Evolutionary conservation across 2,329 filamentous ascomycete genomes (phyloP), one percentile per base, ranked within the genome.

Genomic region (Tolypocladium amazonense): DNA sequence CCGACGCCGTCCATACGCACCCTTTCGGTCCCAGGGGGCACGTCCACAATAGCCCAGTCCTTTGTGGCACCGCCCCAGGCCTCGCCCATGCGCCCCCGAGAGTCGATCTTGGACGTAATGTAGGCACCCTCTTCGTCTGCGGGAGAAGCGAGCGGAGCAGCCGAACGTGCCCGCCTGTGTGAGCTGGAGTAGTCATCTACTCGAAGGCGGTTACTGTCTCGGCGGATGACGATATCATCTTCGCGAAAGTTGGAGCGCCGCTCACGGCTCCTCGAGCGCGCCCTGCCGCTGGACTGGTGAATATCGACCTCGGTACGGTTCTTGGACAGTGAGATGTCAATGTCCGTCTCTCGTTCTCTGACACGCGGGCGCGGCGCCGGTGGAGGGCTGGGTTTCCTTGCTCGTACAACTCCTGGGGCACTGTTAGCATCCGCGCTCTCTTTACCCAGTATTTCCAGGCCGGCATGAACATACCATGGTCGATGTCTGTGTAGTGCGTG

Each of bases 401-500:
- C 72, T 57, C 66, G 70, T 41, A 82, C 70, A 47, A 81, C 71
- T 45, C 81, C 81, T 84, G 60, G 35, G 30, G 38, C 20, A 11
- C 14, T 37, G 30, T 54, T 8, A 54, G 50, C 50, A n/a, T 30
- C 11, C 4, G 20, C 7, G 3, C 20, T 23, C 30, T 3, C 33
- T 23, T 14, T 37, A 20, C 50, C 30, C 30, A 7, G 30, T 15
- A 5, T 4, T 23, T 37, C 20, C 50, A 23, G 23, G 50, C 9
- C 5, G 30, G 30, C 30, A 5, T 54, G 11, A 37, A 37, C 50
- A 4, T 78, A 90, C 89, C 92, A 74, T 96, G 90, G 69, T 96
- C 89, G 66, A 95, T 88, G 69, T 93, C 89, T 60, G 87, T 83
- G 71, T 94, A 93, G 74, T 94, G 90, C 0, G 90, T 95, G 65